phyloP scores from a whole-genome alignment of 176 grass and related monocot genomes.

The Musa schizocarpa region DNA sequence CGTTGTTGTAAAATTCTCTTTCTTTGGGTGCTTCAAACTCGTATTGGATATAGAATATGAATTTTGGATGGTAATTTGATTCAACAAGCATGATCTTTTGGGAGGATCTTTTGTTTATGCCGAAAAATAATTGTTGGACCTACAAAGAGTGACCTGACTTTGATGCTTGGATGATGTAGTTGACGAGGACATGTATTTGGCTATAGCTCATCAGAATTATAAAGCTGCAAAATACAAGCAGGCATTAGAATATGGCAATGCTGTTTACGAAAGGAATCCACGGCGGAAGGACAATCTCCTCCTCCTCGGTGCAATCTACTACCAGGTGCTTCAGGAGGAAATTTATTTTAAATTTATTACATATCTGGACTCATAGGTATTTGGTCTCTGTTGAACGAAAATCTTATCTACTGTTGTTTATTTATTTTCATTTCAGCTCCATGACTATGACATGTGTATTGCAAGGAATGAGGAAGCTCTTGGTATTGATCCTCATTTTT shows the following conservation, averaged over 20 bases:
- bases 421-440: conserved; percentile 5
- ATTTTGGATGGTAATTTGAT: background rate
- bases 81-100: background rate
- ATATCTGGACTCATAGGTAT: background rate
- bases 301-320: conserved; percentile 37
- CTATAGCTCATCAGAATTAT: conserved; percentile 28
- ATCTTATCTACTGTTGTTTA: background rate
- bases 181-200: conserved; percentile 16
- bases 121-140: too few species aligned
- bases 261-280: conserved; percentile 28
- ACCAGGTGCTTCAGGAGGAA: conserved; percentile 20
- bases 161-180: conserved; percentile 1
- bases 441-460: conserved; percentile 15
- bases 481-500: conserved; percentile 10
- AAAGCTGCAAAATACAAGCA: conserved; percentile 30
- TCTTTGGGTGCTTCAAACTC: background rate
- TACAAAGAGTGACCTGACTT: background rate
- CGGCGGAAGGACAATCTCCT: conserved; percentile 31
- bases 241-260: conserved; percentile 34
- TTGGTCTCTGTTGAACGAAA: background rate
- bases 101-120: background rate
- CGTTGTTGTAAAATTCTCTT: background rate
- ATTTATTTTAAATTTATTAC: background rate
- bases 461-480: conserved; percentile 16
- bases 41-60: background rate